phyloP scores from a whole-genome alignment of 2,329 filamentous ascomycete species.

The Hypomyces perniciosus region DNA sequence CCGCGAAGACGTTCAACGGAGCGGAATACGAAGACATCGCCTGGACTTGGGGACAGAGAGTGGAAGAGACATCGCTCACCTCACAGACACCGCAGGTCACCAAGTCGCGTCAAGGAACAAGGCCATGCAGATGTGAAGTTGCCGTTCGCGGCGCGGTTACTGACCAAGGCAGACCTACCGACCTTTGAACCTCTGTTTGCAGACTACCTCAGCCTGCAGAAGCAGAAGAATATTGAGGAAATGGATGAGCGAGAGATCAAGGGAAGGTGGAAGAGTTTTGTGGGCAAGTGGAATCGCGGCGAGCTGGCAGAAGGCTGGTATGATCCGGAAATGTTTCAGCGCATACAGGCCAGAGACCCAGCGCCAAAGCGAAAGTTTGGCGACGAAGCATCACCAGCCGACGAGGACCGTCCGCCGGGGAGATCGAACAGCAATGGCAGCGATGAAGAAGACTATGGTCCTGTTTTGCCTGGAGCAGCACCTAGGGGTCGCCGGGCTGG shows the following conservation, averaged over 20 bases:
- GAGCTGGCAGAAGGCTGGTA: constrained; percentile 92
- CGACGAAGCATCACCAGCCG: neutral
- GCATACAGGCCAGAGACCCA: constrained; percentile 26
- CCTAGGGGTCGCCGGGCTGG: constrained; percentile 30
- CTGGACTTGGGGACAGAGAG: constrained; percentile 6
- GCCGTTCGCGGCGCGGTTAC: constrained; percentile 58
- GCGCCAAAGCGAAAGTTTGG: constrained; percentile 2
- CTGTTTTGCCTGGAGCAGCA: constrained; percentile 23
- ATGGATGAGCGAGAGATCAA: constrained; percentile 69
- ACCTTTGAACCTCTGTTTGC: constrained; percentile 68
- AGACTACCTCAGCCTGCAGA: constrained; percentile 84
- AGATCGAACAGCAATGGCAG: constrained; percentile 3
- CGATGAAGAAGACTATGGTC: constrained; percentile 47
- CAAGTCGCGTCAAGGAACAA: constrained; percentile 3
- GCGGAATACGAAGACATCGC: constrained; percentile 3
- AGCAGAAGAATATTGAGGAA: constrained; percentile 61
- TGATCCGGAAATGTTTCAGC: constrained; percentile 62
- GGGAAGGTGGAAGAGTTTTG: constrained; percentile 90
- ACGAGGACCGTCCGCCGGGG: neutral
- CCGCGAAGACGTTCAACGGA: constrained; percentile 11
- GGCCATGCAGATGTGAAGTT: constrained; percentile 31
- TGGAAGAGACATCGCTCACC: constrained; percentile 21
- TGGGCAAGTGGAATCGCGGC: constrained; percentile 84
- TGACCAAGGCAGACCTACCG: constrained; percentile 64
- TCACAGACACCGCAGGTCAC: constrained; percentile 17